Evolutionary conservation across 441 rosid genomes (phyloP).

Genomic region (Bruguiera hainesii): DNA sequence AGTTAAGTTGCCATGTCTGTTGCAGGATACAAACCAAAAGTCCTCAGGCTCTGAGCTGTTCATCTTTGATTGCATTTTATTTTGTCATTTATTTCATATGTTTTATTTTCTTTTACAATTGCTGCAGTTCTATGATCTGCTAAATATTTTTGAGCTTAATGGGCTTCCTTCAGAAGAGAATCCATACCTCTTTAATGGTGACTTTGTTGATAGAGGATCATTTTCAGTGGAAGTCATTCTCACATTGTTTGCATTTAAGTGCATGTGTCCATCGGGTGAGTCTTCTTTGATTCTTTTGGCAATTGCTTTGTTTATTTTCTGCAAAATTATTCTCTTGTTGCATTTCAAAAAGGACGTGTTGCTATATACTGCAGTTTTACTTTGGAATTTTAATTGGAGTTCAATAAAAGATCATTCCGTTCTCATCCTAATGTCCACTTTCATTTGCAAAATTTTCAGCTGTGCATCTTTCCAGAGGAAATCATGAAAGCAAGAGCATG

Average conservation of each 20-base stretch:
- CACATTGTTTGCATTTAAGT: slow-evolving; percentile 90
- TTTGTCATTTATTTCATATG: slow-evolving; percentile 3
- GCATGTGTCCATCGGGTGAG: slow-evolving; percentile 91
- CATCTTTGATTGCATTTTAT: not conserved
- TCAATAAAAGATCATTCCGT: not conserved
- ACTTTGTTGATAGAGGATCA: slow-evolving; percentile 97
- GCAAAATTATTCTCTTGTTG: not conserved
- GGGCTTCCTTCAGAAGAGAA: slow-evolving; percentile 98
- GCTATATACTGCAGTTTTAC: not conserved
- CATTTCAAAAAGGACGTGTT: not conserved
- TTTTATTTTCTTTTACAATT: slow-evolving; percentile 19
- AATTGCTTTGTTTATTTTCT: not conserved
- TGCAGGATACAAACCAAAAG: too few species aligned
- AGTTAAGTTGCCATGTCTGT: too few species aligned
- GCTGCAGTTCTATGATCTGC: slow-evolving; percentile 91
- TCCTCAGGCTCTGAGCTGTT: too few species aligned
- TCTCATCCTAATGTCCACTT: slow-evolving; percentile 4
- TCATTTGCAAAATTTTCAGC: slow-evolving; percentile 45
- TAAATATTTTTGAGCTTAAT: slow-evolving; percentile 91
- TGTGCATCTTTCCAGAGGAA: slow-evolving; percentile 88
- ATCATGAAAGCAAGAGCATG: slow-evolving; percentile 99
- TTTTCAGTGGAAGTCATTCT: slow-evolving; percentile 95
- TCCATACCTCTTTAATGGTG: slow-evolving; percentile 94
- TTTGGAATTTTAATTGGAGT: not conserved
- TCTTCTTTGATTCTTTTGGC: slow-evolving; percentile 7